Percentiles rank a stretch among this genome's conserved stretches.
Conservation (phyloP, 331 rosid genomes). For the Quercus lobata region DNA sequence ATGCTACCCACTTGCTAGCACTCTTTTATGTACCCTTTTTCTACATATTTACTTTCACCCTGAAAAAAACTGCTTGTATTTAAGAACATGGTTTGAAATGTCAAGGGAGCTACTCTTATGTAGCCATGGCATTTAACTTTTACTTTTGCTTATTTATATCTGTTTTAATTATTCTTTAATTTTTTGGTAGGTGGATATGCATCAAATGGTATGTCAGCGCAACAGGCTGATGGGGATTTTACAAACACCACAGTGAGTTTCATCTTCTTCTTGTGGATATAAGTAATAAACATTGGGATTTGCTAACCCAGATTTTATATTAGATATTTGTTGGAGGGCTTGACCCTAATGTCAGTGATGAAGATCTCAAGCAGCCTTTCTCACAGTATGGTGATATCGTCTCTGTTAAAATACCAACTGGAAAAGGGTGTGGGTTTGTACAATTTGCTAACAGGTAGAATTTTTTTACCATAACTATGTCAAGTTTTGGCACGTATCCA, state of each 20-base stretch:
- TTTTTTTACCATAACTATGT: not conserved
- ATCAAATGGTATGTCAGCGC: constrained; percentile 61
- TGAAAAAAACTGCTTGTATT: not conserved
- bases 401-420: constrained; percentile 88
- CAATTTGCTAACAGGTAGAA: constrained; percentile 82
- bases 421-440: constrained; percentile 97
- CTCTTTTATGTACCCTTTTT: not conserved
- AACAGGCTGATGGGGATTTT: constrained; percentile 70
- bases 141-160: not conserved
- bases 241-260: constrained; percentile 85
- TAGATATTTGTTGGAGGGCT: constrained; percentile 99
- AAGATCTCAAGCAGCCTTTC: constrained; percentile 88
- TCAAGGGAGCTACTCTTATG: not conserved
- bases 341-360: constrained; percentile 80
- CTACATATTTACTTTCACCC: not conserved
- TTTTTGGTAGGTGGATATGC: constrained; percentile 54
- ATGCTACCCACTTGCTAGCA: not conserved
- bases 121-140: not conserved
- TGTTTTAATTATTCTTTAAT: constrained; percentile 1
- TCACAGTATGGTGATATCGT: constrained; percentile 82
- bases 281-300: not conserved
- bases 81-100: not conserved
- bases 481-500: not conserved
- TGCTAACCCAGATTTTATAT: constrained; percentile 23
- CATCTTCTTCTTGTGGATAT: constrained; percentile 2